phyloP scores from a whole-genome alignment of 2,329 filamentous ascomycete genomes.

The Trichoderma sp. region DNA sequence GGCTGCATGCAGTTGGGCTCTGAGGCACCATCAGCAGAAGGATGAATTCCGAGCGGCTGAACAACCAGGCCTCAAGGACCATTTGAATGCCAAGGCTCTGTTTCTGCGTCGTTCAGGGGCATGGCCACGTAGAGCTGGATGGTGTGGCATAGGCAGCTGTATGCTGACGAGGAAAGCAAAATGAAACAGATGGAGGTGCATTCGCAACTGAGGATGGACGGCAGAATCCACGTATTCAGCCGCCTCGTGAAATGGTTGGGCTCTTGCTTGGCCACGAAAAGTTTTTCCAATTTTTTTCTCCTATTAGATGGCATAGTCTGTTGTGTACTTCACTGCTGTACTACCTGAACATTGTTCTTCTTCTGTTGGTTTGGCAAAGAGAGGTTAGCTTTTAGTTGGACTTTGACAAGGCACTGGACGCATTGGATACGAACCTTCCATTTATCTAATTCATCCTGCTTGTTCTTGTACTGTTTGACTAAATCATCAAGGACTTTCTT shows the following conservation, averaged over 20 bases:
- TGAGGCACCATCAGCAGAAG: constrained; percentile 45
- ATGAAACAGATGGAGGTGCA: not conserved
- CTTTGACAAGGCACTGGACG: not conserved
- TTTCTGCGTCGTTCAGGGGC: not conserved
- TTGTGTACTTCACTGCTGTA: constrained; percentile 61
- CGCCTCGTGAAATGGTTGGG: not conserved
- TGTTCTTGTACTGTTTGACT: constrained; percentile 92
- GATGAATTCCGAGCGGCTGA: constrained; percentile 31
- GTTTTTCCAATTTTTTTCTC: not conserved
- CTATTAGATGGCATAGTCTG: not conserved
- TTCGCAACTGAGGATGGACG: not conserved
- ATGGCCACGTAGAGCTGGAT: constrained; percentile 3
- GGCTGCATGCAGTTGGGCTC: constrained; percentile 46
- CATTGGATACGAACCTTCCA: constrained; percentile 75
- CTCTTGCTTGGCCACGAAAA: not conserved
- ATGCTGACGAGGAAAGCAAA: not conserved
- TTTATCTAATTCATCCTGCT: constrained; percentile 92
- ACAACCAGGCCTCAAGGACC: not conserved
- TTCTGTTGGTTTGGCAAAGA: constrained; percentile 54
- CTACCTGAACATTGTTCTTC: constrained; percentile 85
- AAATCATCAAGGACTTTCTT: constrained; percentile 93
- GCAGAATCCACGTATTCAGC: not conserved
- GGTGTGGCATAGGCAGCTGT: not conserved
- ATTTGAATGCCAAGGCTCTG: not conserved
- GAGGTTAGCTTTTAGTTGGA: constrained; percentile 21